Conservation (phyloP, 2,329 filamentous ascomycete species). For the Apiospora arundinis region DNA sequence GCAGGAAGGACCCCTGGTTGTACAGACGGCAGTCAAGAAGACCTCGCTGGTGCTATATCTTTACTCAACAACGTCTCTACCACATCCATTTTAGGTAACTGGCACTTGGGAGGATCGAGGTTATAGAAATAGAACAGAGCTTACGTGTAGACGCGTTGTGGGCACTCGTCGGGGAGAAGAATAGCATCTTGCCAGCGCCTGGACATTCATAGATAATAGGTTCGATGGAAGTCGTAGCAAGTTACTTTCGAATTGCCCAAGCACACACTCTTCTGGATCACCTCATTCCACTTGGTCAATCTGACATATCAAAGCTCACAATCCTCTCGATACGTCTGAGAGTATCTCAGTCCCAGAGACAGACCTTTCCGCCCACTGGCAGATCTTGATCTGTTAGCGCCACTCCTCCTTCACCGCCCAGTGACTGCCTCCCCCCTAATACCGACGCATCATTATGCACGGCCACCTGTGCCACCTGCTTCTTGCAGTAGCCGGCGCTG, state of each 20-base stretch:
- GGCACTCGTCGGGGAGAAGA: no score
- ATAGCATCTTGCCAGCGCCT: background rate
- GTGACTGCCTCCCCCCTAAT: background rate
- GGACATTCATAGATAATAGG: background rate
- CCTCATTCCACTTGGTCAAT: background rate
- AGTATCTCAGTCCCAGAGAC: background rate
- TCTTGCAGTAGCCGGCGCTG: background rate
- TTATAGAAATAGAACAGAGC: background rate
- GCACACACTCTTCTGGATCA: background rate
- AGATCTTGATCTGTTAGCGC: background rate
- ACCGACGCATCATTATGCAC: background rate
- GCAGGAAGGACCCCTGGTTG: background rate
- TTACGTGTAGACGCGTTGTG: conserved; percentile 2
- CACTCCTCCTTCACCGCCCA: background rate
- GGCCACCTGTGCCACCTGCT: background rate
- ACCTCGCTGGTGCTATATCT: background rate
- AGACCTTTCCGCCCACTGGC: background rate
- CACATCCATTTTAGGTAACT: background rate
- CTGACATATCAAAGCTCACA: background rate
- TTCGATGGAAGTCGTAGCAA: background rate
- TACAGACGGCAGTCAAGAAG: background rate
- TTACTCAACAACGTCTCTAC: conserved; percentile 4
- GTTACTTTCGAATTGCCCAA: background rate
- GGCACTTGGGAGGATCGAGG: background rate
- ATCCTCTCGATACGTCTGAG: background rate